phyloP scores from a whole-genome alignment of 2,329 filamentous ascomycete species.

The Curvularia sp. region DNA sequence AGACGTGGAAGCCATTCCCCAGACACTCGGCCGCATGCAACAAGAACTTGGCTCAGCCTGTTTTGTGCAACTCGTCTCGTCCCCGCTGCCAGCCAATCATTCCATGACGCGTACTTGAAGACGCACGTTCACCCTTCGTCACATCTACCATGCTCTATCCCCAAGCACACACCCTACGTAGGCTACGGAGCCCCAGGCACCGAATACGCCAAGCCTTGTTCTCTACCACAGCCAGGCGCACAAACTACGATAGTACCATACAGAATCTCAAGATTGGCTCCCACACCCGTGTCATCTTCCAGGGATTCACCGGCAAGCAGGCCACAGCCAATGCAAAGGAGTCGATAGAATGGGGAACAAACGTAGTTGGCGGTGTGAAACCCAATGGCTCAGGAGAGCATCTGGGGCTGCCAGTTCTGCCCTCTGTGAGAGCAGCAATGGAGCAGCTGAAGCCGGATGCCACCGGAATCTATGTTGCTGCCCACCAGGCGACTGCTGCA shows the following conservation, averaged over 20 bases:
- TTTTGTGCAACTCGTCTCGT: neutral
- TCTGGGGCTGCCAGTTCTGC: slow-evolving; percentile 73
- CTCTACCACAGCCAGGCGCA: slow-evolving; percentile 39
- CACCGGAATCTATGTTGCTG: slow-evolving; percentile 80
- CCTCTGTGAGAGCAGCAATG: slow-evolving; percentile 72
- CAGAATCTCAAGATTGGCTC: slow-evolving; percentile 70
- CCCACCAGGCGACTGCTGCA: slow-evolving; percentile 72
- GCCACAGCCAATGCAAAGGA: slow-evolving; percentile 79
- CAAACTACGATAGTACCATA: slow-evolving; percentile 67
- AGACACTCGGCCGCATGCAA: neutral
- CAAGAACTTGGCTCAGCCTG: neutral
- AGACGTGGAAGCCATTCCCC: neutral
- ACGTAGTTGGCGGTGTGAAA: slow-evolving; percentile 79
- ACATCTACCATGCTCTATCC: slow-evolving; percentile 23
- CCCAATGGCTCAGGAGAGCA: slow-evolving; percentile 74
- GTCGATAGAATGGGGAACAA: slow-evolving; percentile 78
- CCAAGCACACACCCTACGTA: slow-evolving; percentile 21
- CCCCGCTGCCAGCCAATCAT: neutral
- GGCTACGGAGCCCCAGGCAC: slow-evolving; percentile 3
- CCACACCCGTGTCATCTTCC: slow-evolving; percentile 72
- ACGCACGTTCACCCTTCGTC: neutral
- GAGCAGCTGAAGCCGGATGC: slow-evolving; percentile 75
- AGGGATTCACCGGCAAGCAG: slow-evolving; percentile 72
- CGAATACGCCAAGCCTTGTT: slow-evolving; percentile 29
- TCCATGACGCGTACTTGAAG: slow-evolving; percentile 19